Evolutionary conservation across 805 yeast genomes (phyloP).

Genomic region (Spathaspora passalidarum): DNA sequence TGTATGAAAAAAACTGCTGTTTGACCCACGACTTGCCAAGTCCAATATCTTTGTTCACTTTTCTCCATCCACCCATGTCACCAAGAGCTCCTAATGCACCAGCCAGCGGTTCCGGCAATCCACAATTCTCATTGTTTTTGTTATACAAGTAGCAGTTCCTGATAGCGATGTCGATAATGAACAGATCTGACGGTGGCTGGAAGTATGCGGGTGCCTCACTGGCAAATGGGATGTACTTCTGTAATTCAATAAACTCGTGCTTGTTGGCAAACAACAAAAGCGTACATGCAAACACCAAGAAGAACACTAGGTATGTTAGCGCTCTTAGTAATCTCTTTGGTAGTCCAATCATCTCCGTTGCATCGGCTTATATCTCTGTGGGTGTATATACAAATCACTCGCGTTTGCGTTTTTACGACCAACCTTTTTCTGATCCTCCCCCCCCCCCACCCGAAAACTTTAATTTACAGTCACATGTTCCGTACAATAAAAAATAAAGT

Average conservation of each 20-base stretch:
- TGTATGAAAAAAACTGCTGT: conserved; percentile 37
- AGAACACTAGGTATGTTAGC: conserved; percentile 17
- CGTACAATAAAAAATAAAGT: not conserved
- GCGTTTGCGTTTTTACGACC: no score
- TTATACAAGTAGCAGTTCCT: conserved; percentile 25
- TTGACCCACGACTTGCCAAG: conserved; percentile 44
- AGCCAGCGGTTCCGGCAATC: conserved; percentile 19
- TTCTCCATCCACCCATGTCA: conserved; percentile 35
- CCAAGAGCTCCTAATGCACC: conserved; percentile 25
- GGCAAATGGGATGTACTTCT: conserved; percentile 24
- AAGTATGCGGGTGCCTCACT: conserved; percentile 33
- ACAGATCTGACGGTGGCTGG: conserved; percentile 37
- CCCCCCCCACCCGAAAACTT: no score
- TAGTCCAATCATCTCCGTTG: conserved; percentile 26
- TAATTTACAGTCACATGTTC: no score
- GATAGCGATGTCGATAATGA: conserved; percentile 41
- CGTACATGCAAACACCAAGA: conserved; percentile 16
- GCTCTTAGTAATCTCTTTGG: conserved; percentile 32
- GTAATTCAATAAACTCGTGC: conserved; percentile 26
- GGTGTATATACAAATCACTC: no score
- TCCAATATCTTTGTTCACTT: conserved; percentile 45
- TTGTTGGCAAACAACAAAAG: conserved; percentile 39
- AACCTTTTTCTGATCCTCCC: no score
- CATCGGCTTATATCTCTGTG: no score
- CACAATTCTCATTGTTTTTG: conserved; percentile 21